Conservation (phyloP, 257 asterid genomes). For the Rehmannia glutinosa region DNA sequence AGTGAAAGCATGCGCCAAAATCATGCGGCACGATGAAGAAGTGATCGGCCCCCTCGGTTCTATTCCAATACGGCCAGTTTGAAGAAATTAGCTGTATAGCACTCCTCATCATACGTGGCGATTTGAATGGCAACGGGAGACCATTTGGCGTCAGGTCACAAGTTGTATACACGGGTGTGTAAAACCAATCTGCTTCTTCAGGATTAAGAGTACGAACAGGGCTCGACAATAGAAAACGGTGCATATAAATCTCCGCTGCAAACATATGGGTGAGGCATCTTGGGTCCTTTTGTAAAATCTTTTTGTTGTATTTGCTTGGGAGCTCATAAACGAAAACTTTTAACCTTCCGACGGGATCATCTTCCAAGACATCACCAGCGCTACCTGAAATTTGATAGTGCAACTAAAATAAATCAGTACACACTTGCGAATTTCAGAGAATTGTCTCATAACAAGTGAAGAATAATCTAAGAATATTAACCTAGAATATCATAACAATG, state of each 20-base stretch:
- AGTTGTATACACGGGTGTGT: conserved; percentile 77
- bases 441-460: background rate
- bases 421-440: background rate
- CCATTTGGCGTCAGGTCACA: conserved; percentile 91
- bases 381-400: conserved; percentile 51
- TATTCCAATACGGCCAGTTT: conserved; percentile 91
- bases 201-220: conserved; percentile 86
- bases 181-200: conserved; percentile 94
- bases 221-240: conserved; percentile 68
- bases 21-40: conserved; percentile 87
- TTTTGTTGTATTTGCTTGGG: conserved; percentile 84
- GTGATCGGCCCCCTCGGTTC: conserved; percentile 95
- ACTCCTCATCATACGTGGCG: conserved; percentile 94
- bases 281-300: conserved; percentile 65
- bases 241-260: conserved; percentile 94
- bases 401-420: conserved; percentile 1
- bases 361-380: conserved; percentile 95
- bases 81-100: conserved; percentile 85
- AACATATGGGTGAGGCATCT: conserved; percentile 95
- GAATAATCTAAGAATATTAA: background rate
- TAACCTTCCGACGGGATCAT: conserved; percentile 73
- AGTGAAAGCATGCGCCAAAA: conserved; percentile 92
- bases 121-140: conserved; percentile 78
- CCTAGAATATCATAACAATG: too few relatives aligned
- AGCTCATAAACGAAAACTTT: conserved; percentile 83